Percentiles rank a stretch among this genome's conserved stretches.
These are phyloP conservation scores for Fusarium graminum DNA, from an alignment of 2,329 filamentous ascomycete species.

Conservation along the genomic window DNA sequence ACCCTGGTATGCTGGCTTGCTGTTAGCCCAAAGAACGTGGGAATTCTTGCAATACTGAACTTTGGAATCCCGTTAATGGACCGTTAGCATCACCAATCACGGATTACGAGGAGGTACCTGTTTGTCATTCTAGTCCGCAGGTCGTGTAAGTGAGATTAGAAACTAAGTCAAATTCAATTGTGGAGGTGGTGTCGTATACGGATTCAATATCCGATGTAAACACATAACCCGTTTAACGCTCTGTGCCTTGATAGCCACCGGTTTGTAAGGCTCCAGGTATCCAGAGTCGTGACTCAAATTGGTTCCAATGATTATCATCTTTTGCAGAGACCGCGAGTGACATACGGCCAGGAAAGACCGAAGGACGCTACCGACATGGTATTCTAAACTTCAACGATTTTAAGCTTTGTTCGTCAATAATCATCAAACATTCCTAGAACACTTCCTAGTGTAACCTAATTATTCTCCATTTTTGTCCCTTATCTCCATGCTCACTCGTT, in stretches of 20 bases:
- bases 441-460: neutral
- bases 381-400: neutral
- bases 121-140: neutral
- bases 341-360: neutral
- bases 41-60: neutral
- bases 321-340: too few relatives aligned
- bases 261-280: too few relatives aligned
- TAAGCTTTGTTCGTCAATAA: neutral
- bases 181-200: neutral
- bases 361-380: neutral
- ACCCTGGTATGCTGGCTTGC: neutral
- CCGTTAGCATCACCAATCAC: neutral
- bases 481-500: neutral
- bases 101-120: neutral
- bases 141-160: neutral
- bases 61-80: neutral
- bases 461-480: neutral
- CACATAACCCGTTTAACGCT: too few relatives aligned
- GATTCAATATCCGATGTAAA: too few relatives aligned
- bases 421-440: neutral
- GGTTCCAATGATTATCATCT: too few relatives aligned
- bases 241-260: too few relatives aligned
- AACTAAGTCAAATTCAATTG: neutral
- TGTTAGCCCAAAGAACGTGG: neutral
- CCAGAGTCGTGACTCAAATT: too few relatives aligned